Base-by-base conservation (phyloP, 1,284 basidiomycete genomes). In the Pascua guehoae region DNA sequence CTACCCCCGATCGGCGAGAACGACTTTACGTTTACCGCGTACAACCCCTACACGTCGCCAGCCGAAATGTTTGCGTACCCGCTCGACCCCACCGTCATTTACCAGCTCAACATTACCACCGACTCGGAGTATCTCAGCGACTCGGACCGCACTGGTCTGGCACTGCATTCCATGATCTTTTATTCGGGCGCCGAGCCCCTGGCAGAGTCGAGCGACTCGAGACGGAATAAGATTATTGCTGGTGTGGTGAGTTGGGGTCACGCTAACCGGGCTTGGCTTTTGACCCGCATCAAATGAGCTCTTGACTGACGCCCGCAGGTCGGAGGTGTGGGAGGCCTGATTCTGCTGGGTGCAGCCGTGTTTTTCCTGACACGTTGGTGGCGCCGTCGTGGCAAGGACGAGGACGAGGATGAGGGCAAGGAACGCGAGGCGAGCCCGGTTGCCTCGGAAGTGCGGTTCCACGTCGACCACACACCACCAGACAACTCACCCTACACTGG, bases 1-100 rank as follows among this genome's bases (percentile, higher is more conserved):
- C n/a, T 50, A 8, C 54, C 54, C 2, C 54, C 54, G 17, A 37
- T 55, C 17, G 47, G 39, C 16, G 54, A 55, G 32, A 24, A 16
- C 12, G 41, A 41, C 17, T 46, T 45, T 38, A 11, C 36, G 8
- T 55, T 55, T 24, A 36, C 43, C 16, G 37, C 54, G 12, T 40
- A 46, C 43, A 55, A 55, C 42, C 11, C 48, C 10, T 55, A 43
- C 42, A 18, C 49, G 38, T 42, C 54, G 24, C 48, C 48, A 8
- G 40, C 54, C n/a, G 12, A 17, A 32, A 37, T 55, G 17, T 55
- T 46, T 14, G 44, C 43, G 12, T 43, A 38, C 9, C 48, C 54
- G n/a, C 24, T 55, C 1, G 43, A 49, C 17, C 54, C 54, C 8
- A 24, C 24, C 5, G 15, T 48, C 17, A 50, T 46, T 43, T 55